phyloP scores from a whole-genome alignment of 1,284 basidiomycete species.

The Heterobasidion parviporum region DNA sequence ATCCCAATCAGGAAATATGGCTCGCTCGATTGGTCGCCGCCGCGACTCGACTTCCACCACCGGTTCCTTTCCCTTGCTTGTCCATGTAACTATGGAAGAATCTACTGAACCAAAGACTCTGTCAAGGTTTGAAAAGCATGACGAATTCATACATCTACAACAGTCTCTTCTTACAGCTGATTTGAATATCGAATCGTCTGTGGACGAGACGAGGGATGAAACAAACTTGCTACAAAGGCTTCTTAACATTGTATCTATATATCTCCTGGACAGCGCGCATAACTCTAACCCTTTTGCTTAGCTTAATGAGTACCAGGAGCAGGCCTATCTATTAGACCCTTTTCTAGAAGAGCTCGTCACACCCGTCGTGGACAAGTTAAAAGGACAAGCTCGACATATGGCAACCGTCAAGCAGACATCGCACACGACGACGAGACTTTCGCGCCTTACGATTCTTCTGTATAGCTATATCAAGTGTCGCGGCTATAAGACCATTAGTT shows the following conservation, averaged over 20 bases:
- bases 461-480: constrained; percentile 86
- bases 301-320: constrained; percentile 91
- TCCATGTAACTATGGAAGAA: constrained; percentile 6
- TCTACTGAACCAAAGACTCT: constrained; percentile 33
- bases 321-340: constrained; percentile 94
- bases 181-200: constrained; percentile 32
- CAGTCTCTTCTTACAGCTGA: constrained; percentile 43
- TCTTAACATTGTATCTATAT: constrained; percentile 31
- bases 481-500: constrained; percentile 90
- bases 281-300: constrained; percentile 22
- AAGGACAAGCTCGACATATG: constrained; percentile 43
- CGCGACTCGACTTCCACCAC: too few species aligned
- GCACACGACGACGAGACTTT: constrained; percentile 35
- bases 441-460: constrained; percentile 54
- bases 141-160: constrained; percentile 51
- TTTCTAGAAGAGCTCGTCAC: constrained; percentile 77
- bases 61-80: neutral
- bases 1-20: too few species aligned
- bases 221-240: constrained; percentile 33
- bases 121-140: constrained; percentile 52
- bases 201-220: constrained; percentile 42
- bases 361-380: constrained; percentile 69
- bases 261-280: neutral
- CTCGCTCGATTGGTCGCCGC: too few species aligned
- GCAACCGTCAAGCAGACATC: constrained; percentile 24